Conservation (phyloP, 371 early-diverging fungal genomes). For the Mucor saturninus region DNA sequence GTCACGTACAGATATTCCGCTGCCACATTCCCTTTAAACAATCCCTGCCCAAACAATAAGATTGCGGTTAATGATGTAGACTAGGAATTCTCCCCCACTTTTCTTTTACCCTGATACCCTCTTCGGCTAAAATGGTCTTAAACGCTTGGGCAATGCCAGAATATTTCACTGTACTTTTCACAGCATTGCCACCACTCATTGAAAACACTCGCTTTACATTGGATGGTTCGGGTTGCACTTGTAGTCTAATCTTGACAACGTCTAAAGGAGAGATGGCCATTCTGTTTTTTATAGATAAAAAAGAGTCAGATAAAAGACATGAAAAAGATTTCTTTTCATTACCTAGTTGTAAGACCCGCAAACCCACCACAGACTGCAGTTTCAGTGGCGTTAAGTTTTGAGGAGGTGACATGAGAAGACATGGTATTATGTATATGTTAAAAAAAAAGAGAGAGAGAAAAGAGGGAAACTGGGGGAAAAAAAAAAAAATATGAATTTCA, state of each 20-base stretch:
- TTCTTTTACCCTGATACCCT: slow-evolving; percentile 59
- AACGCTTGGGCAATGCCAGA: slow-evolving; percentile 53
- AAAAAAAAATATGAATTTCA: neutral
- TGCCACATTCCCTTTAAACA: slow-evolving; percentile 91
- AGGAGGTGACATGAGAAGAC: slow-evolving; percentile 38
- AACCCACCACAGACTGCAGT: slow-evolving; percentile 66
- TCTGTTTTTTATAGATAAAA: slow-evolving; percentile 7
- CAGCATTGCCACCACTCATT: neutral
- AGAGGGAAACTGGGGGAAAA: slow-evolving; percentile 5
- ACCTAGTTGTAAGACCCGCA: slow-evolving; percentile 66
- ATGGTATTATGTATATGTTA: slow-evolving; percentile 10
- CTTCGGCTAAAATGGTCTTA: slow-evolving; percentile 62
- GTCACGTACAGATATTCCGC: slow-evolving; percentile 86
- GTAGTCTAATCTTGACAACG: slow-evolving; percentile 87
- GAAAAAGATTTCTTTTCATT: neutral
- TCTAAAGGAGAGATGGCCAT: slow-evolving; percentile 88
- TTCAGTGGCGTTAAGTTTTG: slow-evolving; percentile 55
- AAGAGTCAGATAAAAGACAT: neutral
- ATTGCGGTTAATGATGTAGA: too few relatives aligned
- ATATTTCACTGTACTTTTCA: slow-evolving; percentile 54
- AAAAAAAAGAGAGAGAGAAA: slow-evolving; percentile 4
- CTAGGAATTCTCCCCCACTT: neutral
- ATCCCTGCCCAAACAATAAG: slow-evolving; percentile 49
- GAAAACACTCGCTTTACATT: slow-evolving; percentile 3
- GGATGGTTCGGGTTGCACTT: slow-evolving; percentile 50